phyloP scores from a whole-genome alignment of 306 rosid species.

The Fragaria nilgerrensis region DNA sequence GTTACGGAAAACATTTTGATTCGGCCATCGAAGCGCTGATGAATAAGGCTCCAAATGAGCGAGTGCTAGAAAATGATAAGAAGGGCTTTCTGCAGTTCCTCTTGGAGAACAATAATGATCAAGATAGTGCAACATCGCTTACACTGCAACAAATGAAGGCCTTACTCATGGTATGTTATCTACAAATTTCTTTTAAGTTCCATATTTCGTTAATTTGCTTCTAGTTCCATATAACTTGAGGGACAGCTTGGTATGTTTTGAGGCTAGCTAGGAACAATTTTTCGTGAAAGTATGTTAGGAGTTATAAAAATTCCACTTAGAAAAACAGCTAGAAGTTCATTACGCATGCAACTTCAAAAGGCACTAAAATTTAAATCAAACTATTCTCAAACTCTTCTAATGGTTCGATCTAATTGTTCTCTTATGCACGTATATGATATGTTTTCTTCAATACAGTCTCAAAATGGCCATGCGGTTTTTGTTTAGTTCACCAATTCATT shows the following conservation, averaged over 20 bases:
- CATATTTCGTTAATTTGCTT: neutral
- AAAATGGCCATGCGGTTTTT: too few relatives aligned
- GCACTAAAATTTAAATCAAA: too few relatives aligned
- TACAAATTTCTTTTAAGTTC: neutral
- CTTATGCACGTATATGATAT: too few relatives aligned
- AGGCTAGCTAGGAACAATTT: neutral
- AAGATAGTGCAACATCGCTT: conserved; percentile 10
- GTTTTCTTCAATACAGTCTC: neutral
- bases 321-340: too few relatives aligned
- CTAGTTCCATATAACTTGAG: neutral
- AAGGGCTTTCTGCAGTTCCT: conserved; percentile 31
- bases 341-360: too few relatives aligned
- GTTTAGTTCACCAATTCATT: neutral
- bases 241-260: neutral
- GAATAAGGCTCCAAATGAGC: neutral
- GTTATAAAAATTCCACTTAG: too few relatives aligned
- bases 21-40: conserved; percentile 14
- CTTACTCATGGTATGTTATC: conserved; percentile 28
- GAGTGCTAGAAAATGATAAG: neutral
- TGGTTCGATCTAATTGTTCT: too few relatives aligned
- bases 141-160: conserved; percentile 29
- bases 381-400: too few relatives aligned
- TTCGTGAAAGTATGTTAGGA: too few relatives aligned
- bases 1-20: conserved; percentile 10
- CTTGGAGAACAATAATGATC: conserved; percentile 15